phyloP scores from a whole-genome alignment of 75 land plant species.

The Picea glauca region DNA sequence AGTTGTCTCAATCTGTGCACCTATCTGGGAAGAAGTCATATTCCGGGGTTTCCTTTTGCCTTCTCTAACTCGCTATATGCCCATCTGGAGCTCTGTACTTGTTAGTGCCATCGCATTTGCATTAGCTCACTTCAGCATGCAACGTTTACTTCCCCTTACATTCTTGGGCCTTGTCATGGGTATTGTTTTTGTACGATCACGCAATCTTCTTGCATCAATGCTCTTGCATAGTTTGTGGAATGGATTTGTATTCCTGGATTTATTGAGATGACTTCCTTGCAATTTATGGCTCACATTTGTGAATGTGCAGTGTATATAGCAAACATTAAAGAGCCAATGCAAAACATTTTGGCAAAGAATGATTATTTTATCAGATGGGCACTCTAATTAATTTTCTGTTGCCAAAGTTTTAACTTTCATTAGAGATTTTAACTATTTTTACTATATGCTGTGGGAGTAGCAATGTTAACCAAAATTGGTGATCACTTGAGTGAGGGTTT shows the following conservation, averaged over 20 bases:
- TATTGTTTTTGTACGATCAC: slow-evolving; percentile 65
- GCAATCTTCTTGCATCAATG: slow-evolving; percentile 86
- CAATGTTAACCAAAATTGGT: background rate
- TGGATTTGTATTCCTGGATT: slow-evolving; percentile 90
- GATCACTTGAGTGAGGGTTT: background rate
- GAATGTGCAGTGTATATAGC: background rate
- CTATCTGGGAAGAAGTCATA: slow-evolving; percentile 97
- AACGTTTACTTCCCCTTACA: slow-evolving; percentile 81
- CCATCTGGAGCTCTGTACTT: slow-evolving; percentile 73
- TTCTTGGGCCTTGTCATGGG: slow-evolving; percentile 97
- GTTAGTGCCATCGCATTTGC: slow-evolving; percentile 88
- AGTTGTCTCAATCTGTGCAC: slow-evolving; percentile 89
- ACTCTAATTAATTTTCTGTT: background rate
- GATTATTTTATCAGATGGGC: background rate
- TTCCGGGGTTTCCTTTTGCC: slow-evolving; percentile 95
- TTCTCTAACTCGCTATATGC: slow-evolving; percentile 81
- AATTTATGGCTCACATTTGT: background rate
- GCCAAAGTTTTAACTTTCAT: background rate
- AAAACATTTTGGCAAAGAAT: background rate
- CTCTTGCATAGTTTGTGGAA: slow-evolving; percentile 97
- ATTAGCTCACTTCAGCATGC: slow-evolving; percentile 90
- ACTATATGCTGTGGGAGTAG: background rate
- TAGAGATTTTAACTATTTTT: background rate
- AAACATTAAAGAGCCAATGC: background rate
- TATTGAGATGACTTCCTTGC: slow-evolving; percentile 53